A percentile compares a stretch with the other conserved stretches of the same genome.
Conservation (phyloP, 305 asterid genomes). For the Rubia tinctorum region DNA sequence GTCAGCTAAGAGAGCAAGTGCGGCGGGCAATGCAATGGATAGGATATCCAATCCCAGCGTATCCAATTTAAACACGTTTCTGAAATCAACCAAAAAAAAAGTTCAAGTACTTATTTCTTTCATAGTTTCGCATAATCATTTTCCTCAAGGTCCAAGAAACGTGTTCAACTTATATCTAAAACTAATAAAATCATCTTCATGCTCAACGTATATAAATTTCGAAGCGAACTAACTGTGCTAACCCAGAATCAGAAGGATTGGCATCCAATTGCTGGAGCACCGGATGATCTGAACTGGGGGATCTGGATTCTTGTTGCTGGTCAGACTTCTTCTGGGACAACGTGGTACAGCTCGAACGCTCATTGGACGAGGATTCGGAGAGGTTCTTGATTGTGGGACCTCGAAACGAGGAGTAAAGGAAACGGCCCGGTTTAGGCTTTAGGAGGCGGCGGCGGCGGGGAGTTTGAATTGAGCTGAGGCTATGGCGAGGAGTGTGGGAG, state of each 20-base stretch:
- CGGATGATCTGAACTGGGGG: conserved; percentile 24
- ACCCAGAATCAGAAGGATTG: conserved; percentile 9
- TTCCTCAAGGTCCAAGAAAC: no score
- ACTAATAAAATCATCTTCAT: no score
- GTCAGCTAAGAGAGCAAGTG: conserved; percentile 90
- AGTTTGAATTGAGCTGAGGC: conserved; percentile 19
- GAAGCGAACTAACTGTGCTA: neutral
- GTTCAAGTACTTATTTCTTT: neutral
- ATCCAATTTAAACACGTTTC: conserved; percentile 53
- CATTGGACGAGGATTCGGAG: conserved; percentile 25
- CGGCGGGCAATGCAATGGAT: conserved; percentile 86
- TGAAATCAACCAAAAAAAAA: conserved; percentile 22
- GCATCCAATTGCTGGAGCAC: conserved; percentile 17
- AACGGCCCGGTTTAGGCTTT: conserved; percentile 6
- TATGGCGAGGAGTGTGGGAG: conserved; percentile 14
- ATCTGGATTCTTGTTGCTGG: conserved; percentile 20
- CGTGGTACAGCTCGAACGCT: conserved; percentile 27
- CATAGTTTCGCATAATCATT: neutral
- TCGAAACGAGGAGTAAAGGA: conserved; percentile 15
- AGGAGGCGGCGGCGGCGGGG: neutral
- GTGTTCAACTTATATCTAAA: no score
- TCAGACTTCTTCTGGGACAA: conserved; percentile 16
- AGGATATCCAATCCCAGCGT: conserved; percentile 68
- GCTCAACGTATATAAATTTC: neutral
- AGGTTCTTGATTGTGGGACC: conserved; percentile 12